Evolutionary conservation across 1,139 yeast genomes (phyloP).

Genomic region (Suhomyces chickasaworum): DNA sequence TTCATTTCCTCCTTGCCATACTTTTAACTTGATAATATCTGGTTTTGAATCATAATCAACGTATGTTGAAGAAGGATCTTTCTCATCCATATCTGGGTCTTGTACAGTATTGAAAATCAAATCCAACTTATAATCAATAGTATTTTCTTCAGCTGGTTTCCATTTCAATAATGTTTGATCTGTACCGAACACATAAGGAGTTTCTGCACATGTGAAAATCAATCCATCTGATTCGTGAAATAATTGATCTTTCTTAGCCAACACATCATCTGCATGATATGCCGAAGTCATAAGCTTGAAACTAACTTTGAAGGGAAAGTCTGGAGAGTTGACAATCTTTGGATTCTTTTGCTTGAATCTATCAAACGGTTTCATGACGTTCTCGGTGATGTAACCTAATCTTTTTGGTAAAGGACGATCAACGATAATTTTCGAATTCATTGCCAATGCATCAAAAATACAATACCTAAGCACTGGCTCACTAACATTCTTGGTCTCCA

Average conservation of each 20-base stretch:
- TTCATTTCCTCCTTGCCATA: conserved; percentile 75
- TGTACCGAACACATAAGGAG: conserved; percentile 87
- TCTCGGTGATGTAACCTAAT: conserved; percentile 82
- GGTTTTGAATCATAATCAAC: conserved; percentile 85
- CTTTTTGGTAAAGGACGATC: conserved; percentile 75
- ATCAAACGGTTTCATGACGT: conserved; percentile 79
- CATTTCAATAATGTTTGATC: conserved; percentile 83
- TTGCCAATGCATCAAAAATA: conserved; percentile 88
- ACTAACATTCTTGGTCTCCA: conserved; percentile 55
- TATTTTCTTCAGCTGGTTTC: conserved; percentile 96
- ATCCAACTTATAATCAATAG: conserved; percentile 81
- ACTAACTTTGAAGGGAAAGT: conserved; percentile 82
- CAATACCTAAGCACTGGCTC: conserved; percentile 64
- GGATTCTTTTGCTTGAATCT: conserved; percentile 69
- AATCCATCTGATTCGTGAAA: conserved; percentile 94
- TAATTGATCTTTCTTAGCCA: conserved; percentile 67
- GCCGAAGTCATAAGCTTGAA: conserved; percentile 87
- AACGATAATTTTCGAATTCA: conserved; percentile 72
- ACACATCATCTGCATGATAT: conserved; percentile 76
- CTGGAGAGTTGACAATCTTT: conserved; percentile 61
- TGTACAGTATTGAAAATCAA: conserved; percentile 65
- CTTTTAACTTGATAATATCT: conserved; percentile 54
- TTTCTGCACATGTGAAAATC: conserved; percentile 86
- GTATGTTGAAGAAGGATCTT: conserved; percentile 74
- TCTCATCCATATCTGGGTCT: conserved; percentile 70